These are phyloP conservation scores for Lepidopterella palustris DNA, from an alignment of 495 filamentous ascomycete species.

Conservation along the genomic window DNA sequence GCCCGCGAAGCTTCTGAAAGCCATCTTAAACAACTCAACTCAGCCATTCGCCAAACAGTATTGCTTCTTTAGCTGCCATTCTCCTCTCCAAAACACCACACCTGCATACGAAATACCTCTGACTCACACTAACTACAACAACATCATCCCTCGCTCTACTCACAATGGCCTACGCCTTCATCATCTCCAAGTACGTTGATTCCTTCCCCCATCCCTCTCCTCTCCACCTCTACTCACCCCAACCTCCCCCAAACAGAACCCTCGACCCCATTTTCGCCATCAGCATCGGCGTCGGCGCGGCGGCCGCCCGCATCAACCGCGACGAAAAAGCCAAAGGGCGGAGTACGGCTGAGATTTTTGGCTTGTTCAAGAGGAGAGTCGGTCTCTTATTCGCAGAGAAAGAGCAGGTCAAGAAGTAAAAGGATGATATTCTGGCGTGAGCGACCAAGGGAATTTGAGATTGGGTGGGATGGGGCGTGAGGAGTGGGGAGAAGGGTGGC, in stretches of 20 bases:
- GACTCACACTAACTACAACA: background rate
- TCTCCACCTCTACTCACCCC: background rate
- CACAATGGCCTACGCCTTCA: constrained; percentile 15
- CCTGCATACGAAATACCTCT: background rate
- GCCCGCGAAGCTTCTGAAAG: background rate
- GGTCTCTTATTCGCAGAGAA: constrained; percentile 9
- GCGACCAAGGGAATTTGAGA: background rate
- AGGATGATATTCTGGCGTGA: background rate
- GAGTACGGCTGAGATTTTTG: constrained; percentile 46
- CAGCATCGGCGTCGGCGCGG: constrained; percentile 62
- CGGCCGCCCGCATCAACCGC: constrained; percentile 65
- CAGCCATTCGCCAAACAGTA: too few species aligned
- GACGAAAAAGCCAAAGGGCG: constrained; percentile 70
- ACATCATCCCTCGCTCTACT: background rate
- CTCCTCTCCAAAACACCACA: background rate
- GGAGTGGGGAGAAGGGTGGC: background rate
- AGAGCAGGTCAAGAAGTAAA: background rate
- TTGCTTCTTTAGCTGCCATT: too few species aligned
- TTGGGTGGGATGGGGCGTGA: background rate
- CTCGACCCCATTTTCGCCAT: constrained; percentile 85
- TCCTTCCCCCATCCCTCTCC: background rate
- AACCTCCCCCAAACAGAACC: constrained; percentile 49
- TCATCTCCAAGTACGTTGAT: constrained; percentile 27
- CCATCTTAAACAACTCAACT: background rate
- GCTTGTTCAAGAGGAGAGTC: constrained; percentile 40